Evolutionary conservation across 176 grass and related monocot genomes (phyloP), one percentile per base, ranked within the genome.

Genomic region (Ensete ventricosum): DNA sequence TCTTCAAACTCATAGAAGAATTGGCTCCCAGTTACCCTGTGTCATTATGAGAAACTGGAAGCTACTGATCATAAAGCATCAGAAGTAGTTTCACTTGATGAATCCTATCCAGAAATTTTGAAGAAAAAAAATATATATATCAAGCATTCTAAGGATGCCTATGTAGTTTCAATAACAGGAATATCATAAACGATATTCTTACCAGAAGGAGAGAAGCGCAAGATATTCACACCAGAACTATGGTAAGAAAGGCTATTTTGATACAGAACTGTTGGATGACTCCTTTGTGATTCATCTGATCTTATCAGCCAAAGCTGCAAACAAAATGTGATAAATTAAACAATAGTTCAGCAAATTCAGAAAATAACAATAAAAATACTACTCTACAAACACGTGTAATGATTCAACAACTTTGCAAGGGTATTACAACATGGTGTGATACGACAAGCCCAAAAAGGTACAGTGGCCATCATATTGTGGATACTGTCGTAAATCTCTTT

Each of bases 161-260:
- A 6, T 43, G 34, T 43, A 6, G 34, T 67, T 17, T 52, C 23
- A 67, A 59, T 9, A 58, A 16, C 50, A 62, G 72, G 23, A 54
- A 34, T 20, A 57, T 29, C 11, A 55, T 74, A 53, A 22, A n/a
- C 14, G 14, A 43, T 21, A 52, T 59, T 71, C 52, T 50, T 55
- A 99, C 95, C 90, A 34, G 95, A 99, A 85, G 88, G 95, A 34
- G 86, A 89, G 84, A 99, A 99, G n/a, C 95, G 95, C 68, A 99
- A 62, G 14, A 86, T 76, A 84, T 99, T 99, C 14, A 99, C 84
- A 52, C 88, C 95, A 25, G 88, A 94, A 76, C 82, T 82, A 72
- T 94, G 88, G 12, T 89, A 87, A 17, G 84, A 90, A 80, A 99
- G 88, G 54, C 82, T 90, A 76, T 60, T 79, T 27, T 87, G 73